Base-by-base conservation (phyloP, 2,329 filamentous ascomycete genomes). In the Endothia cerciana region DNA sequence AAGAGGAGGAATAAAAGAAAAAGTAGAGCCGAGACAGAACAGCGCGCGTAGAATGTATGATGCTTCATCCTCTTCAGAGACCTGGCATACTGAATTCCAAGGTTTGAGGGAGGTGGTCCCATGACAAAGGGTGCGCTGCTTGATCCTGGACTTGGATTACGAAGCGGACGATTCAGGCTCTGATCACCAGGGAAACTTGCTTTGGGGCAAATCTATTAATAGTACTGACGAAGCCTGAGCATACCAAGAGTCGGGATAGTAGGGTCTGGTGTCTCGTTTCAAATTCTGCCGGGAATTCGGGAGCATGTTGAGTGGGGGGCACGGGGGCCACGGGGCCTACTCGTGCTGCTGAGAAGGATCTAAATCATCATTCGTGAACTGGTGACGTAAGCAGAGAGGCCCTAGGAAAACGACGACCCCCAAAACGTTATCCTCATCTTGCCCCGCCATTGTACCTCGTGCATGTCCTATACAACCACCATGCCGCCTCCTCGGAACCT, bases 401-500 rank as follows among this genome's bases (percentile, higher is more conserved):
- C 4, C 25, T 13, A 19, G 25, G n/a, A 1, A n/a, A n/a, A 33
- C 15, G 33, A 33, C 40, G 33, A 57, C 41, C 64, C 59, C 63
- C 49, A 58, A 13, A 25, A 5, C 47, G 8, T 28, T 53, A 15
- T 11, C 13, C n/a, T 38, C 33, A 22, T 47, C 36, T 43, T 51
- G 43, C 57, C 49, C 61, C 61, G 51, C 60, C 38, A 33, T 36
- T 28, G 36, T 51, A 22, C 28, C 40, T 25, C 36, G 17, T n/a
- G 19, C 43, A 40, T 38, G 41, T 28, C 5, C 19, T 10, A 47
- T n/a, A 64, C 41, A 36, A 36, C 25, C 51, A 62, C 40, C 25
- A 68, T 68, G 67, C 65, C 65, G 19, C 64, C 71, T 19, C 33
- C 69, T 30, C 71, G 77, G 60, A 57, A 73, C 6, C 74, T 89